Conservation (phyloP, 2,329 filamentous ascomycete genomes). For the Clarireedia paspali region DNA sequence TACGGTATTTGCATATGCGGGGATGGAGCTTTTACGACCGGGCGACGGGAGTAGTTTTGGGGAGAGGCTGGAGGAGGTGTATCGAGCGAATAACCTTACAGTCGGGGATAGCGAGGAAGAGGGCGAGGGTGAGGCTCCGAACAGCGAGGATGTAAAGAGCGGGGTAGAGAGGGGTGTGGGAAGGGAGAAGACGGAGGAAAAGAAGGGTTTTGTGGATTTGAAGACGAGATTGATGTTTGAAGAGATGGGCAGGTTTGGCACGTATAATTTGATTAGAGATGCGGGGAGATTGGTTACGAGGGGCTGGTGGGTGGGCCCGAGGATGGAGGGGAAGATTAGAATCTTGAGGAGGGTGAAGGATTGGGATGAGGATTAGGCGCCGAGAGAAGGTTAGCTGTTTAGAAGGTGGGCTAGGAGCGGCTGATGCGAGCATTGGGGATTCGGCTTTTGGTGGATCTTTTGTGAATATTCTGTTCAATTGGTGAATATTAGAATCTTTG, state of each 20-base stretch:
- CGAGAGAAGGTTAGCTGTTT: background rate
- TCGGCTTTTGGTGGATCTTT: too few relatives aligned
- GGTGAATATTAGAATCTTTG: too few relatives aligned
- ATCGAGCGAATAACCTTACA: conserved; percentile 22
- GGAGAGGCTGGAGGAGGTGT: conserved; percentile 19
- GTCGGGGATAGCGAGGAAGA: background rate
- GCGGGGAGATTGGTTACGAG: conserved; percentile 41
- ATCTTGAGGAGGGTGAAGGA: conserved; percentile 23
- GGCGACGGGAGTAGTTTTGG: conserved; percentile 27
- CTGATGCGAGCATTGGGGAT: too few relatives aligned
- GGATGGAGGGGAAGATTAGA: conserved; percentile 42
- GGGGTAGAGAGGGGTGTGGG: conserved; percentile 26
- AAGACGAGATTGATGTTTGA: conserved; percentile 18
- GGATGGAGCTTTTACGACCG: conserved; percentile 50
- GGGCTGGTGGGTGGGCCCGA: conserved; percentile 58
- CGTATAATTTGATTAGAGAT: conserved; percentile 24
- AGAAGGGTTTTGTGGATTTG: conserved; percentile 15
- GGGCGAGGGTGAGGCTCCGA: conserved; percentile 5
- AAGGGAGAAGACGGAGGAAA: conserved; percentile 30
- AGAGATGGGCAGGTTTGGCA: conserved; percentile 24
- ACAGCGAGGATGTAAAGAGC: conserved; percentile 16
- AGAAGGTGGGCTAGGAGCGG: background rate
- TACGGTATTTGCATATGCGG: conserved; percentile 49
- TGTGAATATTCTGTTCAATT: too few relatives aligned
- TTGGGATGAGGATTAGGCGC: conserved; percentile 1